Evolutionary conservation across 257 asterid species (phyloP), one percentile per base, ranked within the genome.

Genomic region (Solanum paucissectum): DNA sequence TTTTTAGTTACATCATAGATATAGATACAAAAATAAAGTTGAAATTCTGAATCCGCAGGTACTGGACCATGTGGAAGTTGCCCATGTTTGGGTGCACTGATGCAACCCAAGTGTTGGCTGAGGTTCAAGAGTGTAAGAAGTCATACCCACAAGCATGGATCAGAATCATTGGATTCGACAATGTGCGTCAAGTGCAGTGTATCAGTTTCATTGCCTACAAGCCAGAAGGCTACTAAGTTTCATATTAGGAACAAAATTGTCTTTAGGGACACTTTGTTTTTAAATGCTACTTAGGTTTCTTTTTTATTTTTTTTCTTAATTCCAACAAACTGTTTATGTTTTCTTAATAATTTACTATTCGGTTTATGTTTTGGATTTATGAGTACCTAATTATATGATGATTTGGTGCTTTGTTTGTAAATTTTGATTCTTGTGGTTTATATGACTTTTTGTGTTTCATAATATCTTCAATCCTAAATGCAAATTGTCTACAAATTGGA

Each of bases 1-100:
- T 18, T 21, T 62, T 62, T 62, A 10, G 32, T 66, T 12, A 66
- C 13, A 66, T 25, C 36, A 66, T 25, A 25, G 4, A 11, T 64
- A 11, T 64, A 64, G 6, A 9, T 23, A 23, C 32, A 1, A n/a
- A n/a, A 66, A 12, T 25, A 44, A 44, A 12, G 52, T 44, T 44
- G 52, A 64, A 9, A 25, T 55, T 55, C 10, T 55, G 64, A 66
- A 3, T 52, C 62, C 62, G 23, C 20, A 75, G 83, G 2, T 92
- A 94, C 90, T 92, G 94, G 95, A 89, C 91, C 36, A 91, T 93
- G 94, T 93, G 95, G 96, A 93, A 94, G 93, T 49, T 92, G 86
- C 94, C 95, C 64, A 94, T 94, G 94, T 94, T 88, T 42, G 94
- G 94, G 64, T 92, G 95, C 93, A 93, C 90, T 0, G 95, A 94